Evolutionary conservation across 805 yeast genomes (phyloP).

Genomic region (Groenewaldozyma salmanticensis): DNA sequence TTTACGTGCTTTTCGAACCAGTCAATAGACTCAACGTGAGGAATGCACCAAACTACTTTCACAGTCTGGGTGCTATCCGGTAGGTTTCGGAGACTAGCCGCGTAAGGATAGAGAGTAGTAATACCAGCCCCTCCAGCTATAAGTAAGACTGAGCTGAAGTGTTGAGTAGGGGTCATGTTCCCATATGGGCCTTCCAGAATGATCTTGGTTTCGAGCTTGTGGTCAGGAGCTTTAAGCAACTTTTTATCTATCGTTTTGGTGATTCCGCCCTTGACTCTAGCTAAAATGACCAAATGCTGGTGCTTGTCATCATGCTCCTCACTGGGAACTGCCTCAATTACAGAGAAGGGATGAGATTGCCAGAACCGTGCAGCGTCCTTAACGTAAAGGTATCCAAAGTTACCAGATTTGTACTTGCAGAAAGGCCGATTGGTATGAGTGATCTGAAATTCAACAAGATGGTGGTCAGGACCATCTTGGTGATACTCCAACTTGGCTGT

Average conservation of each 20-base stretch:
- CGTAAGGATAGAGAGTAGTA: constrained; percentile 46
- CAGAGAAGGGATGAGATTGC: constrained; percentile 71
- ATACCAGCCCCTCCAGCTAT: constrained; percentile 73
- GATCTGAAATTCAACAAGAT: constrained; percentile 18
- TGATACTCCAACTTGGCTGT: not conserved
- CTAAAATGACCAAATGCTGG: constrained; percentile 7
- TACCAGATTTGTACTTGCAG: constrained; percentile 46
- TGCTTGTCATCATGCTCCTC: constrained; percentile 8
- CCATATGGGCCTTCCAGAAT: constrained; percentile 69
- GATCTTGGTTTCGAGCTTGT: constrained; percentile 12
- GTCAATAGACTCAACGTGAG: constrained; percentile 19
- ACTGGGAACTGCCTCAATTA: constrained; percentile 13
- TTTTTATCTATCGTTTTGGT: constrained; percentile 9
- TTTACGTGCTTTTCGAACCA: constrained; percentile 25
- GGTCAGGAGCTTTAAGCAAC: not conserved
- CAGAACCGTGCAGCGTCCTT: constrained; percentile 43
- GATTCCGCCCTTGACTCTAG: constrained; percentile 14
- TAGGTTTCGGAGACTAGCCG: constrained; percentile 10
- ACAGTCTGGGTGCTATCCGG: constrained; percentile 11
- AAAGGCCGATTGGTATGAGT: constrained; percentile 28
- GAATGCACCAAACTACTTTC: constrained; percentile 25
- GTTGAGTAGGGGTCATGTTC: constrained; percentile 37
- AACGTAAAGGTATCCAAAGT: constrained; percentile 49
- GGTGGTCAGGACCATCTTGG: not conserved
- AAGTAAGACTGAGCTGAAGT: constrained; percentile 46